Evolutionary conservation across 441 rosid species (phyloP), one percentile per base, ranked within the genome.

Genomic region (Mallotus japonicus): DNA sequence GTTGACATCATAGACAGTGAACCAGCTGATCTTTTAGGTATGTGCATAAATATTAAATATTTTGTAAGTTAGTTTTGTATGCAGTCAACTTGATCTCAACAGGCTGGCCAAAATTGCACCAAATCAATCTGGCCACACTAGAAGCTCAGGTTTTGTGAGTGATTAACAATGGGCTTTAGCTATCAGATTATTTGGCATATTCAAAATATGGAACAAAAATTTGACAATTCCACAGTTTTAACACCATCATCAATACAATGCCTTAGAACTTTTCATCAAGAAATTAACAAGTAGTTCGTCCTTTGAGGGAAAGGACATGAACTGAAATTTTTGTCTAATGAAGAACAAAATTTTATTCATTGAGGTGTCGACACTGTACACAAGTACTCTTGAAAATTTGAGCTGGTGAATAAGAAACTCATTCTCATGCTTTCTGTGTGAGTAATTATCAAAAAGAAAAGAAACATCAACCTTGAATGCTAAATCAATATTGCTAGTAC

Each of bases 281-380:
- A 32, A 62, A 8, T 46, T 62, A 6, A 57, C 0, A 0, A 15
- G 6, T 9, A 44, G 47, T 44, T 44, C 47, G 34, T 62, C 20
- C 49, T 34, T 62, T 9, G 17, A 37, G 49, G 22, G n/a, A 19
- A 51, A 17, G 17, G 57, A 9, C 37, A 17, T 32, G 50, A 68
- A 54, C 32, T 54, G 32, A 49, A n/a, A 49, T 12, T 53, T 19
- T 14, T 24, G 0, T 2, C 7, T 10, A 12, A 32, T 56, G 28
- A 55, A 16, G 32, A 54, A 72, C 77, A 71, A 74, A 71, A 20
- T 62, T 75, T 77, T 75, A 79, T 73, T 81, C 69, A 44, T 17
- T 32, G 42, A 40, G 50, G 37, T 47, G 64, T n/a, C 61, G 51
- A 46, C 64, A 67, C 66, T 76, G 77, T 81, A 50, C 74, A 71